Base-by-base conservation (phyloP, 352 stramenopile genomes). In the Pythium scleroteichum region DNA sequence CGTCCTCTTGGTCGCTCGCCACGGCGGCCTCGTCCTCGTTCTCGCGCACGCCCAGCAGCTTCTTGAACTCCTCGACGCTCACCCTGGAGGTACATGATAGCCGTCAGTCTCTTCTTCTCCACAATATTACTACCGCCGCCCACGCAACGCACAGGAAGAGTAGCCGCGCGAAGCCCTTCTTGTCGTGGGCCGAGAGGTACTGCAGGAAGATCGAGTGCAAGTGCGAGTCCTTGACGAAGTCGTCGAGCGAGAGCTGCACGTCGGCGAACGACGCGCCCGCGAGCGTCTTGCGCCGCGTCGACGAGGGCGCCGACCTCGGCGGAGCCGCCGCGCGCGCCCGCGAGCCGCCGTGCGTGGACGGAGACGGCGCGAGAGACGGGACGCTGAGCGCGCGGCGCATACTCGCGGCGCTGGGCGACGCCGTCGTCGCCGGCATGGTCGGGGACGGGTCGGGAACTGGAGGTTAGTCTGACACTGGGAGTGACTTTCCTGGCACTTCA, bases 1-100 rank as follows among this genome's bases (percentile, higher is more conserved):
- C 59, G 10, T 64, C 57, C 13, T 71, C 60, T 1, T 65, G 51
- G 1, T 69, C 62, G 17, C 42, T 40, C 63, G 59, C 46, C 53
- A 39, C 47, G 24, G 16, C 53, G 27, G 39, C 23, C 20, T 61
- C 56, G 32, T 66, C 58, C 8, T 54, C 49, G 29, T 39, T 47
- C 1, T 66, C 58, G 17, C 57, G 52, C 49, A 66, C 39, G 32
- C 64, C 46, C 12, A 90, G 64, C 8, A 92, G 72, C 48, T 90
- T 90, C 72, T 94, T 94, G 71, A 93, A 94, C 64, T 94, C 85
- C 22, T 94, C 85, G 4, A 94, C 85, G 42, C 83, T 93, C 57
- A 94, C 85, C 14, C 77, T 87, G 41, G n/a, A n/a, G n/a, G n/a
- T n/a, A n/a, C n/a, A n/a, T n/a, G n/a, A n/a, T n/a, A n/a, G n/a